Percentiles rank a stretch among this genome's conserved stretches.
Evolutionary conservation across 352 stramenopile genomes (phyloP).

Genomic region (Peronosclerospora sorghi): DNA sequence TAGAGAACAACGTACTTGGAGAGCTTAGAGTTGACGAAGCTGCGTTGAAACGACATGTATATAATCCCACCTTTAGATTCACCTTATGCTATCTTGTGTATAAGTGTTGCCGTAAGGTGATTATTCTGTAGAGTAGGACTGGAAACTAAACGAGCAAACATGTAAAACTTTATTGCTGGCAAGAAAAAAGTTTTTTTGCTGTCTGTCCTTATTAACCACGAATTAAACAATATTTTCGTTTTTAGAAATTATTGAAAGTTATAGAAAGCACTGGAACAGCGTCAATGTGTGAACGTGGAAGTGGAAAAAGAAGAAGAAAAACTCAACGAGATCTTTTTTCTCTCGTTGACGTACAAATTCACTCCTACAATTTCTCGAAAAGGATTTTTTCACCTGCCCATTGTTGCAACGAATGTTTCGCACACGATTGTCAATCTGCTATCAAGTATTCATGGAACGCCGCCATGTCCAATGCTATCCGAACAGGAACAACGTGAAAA

Average conservation of each 20-base stretch:
- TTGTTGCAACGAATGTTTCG: constrained; percentile 18
- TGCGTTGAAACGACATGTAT: constrained; percentile 29
- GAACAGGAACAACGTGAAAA: constrained; percentile 15
- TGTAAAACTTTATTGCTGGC: constrained; percentile 35
- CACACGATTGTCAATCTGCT: constrained; percentile 29
- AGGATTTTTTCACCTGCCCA: constrained; percentile 29
- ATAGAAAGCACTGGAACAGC: constrained; percentile 33
- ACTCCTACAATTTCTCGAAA: constrained; percentile 40
- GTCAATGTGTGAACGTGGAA: constrained; percentile 25
- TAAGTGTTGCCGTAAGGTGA: not conserved
- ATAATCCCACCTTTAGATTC: not conserved
- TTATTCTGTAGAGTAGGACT: constrained; percentile 32
- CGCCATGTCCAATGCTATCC: constrained; percentile 23
- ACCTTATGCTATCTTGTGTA: too few relatives aligned
- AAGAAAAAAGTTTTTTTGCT: not conserved
- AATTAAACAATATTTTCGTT: not conserved
- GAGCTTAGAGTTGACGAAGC: constrained; percentile 21
- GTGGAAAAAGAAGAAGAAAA: constrained; percentile 17
- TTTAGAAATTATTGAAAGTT: too few relatives aligned
- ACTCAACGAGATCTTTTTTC: constrained; percentile 11
- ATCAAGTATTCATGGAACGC: constrained; percentile 22
- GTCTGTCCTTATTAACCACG: not conserved
- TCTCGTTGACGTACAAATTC: constrained; percentile 58
- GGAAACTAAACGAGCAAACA: constrained; percentile 21
- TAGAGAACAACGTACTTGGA: constrained; percentile 15